These are phyloP conservation scores for Yamadazyma sp. DNA, from an alignment of 805 yeast genomes.

Conservation along the genomic window DNA sequence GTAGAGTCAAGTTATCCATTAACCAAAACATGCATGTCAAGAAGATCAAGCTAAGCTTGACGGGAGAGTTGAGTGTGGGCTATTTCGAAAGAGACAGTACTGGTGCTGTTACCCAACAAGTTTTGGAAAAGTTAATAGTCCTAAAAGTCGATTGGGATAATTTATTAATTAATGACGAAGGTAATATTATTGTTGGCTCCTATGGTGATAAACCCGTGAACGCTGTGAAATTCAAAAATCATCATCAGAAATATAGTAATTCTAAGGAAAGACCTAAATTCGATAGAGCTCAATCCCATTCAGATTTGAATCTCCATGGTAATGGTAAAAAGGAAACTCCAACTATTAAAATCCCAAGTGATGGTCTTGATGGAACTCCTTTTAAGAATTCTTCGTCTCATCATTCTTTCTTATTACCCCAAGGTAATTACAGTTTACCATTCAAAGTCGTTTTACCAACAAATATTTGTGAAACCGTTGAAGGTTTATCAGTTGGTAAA, in stretches of 20 bases:
- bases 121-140: slow-evolving; percentile 37
- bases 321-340: slow-evolving; percentile 2
- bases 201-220: slow-evolving; percentile 37
- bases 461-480: slow-evolving; percentile 47
- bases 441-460: slow-evolving; percentile 45
- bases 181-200: slow-evolving; percentile 36
- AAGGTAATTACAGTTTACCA: slow-evolving; percentile 53
- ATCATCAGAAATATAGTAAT: not conserved
- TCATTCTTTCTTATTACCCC: slow-evolving; percentile 42
- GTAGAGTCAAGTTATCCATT: slow-evolving; percentile 45
- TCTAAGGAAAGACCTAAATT: slow-evolving; percentile 10
- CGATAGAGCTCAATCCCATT: slow-evolving; percentile 30
- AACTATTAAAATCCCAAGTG: slow-evolving; percentile 24
- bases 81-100: slow-evolving; percentile 32
- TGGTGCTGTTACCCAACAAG: slow-evolving; percentile 30
- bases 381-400: slow-evolving; percentile 27
- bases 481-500: slow-evolving; percentile 44
- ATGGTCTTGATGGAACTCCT: slow-evolving; percentile 45
- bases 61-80: slow-evolving; percentile 43
- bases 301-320: slow-evolving; percentile 12
- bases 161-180: slow-evolving; percentile 37
- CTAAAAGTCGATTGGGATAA: slow-evolving; percentile 49
- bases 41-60: slow-evolving; percentile 34
- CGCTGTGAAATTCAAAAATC: slow-evolving; percentile 16
- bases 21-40: slow-evolving; percentile 41